These are phyloP conservation scores for Colletotrichum siamense DNA, from an alignment of 2,329 filamentous ascomycete species.

Conservation along the genomic window DNA sequence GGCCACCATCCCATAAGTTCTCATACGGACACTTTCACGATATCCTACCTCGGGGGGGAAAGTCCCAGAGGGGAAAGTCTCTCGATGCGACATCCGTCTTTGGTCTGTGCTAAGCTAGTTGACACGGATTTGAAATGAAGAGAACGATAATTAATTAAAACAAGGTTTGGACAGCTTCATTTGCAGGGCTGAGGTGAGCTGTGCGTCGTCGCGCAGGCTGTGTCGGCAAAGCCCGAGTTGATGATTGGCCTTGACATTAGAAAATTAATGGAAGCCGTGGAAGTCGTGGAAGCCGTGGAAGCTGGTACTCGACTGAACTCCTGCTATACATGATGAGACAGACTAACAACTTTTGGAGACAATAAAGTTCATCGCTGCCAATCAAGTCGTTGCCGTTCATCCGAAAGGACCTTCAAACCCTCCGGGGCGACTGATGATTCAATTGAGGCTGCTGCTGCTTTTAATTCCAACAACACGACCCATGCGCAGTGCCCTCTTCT, in stretches of 20 bases:
- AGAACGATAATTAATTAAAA: neutral
- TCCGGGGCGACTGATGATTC: neutral
- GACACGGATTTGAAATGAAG: neutral
- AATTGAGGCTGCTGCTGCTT: neutral
- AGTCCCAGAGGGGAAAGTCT: neutral
- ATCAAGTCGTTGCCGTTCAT: neutral
- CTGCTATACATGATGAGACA: neutral
- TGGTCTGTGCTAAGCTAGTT: neutral
- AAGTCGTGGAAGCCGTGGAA: neutral
- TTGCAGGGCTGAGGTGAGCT: neutral
- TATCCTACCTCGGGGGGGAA: neutral
- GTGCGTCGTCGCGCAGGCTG: neutral
- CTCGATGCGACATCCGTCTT: neutral
- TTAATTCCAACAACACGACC: neutral
- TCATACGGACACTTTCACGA: neutral
- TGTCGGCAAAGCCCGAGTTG: neutral
- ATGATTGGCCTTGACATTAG: neutral
- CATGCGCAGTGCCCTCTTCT: neutral
- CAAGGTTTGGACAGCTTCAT: neutral
- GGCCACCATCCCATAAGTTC: fast-evolving
- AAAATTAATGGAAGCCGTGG: neutral
- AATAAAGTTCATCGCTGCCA: neutral
- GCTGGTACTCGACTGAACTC: neutral
- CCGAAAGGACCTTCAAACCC: neutral
- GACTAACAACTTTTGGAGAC: neutral